Base-by-base conservation (phyloP, 2,329 filamentous ascomycete species). In the Moelleriella libera region DNA sequence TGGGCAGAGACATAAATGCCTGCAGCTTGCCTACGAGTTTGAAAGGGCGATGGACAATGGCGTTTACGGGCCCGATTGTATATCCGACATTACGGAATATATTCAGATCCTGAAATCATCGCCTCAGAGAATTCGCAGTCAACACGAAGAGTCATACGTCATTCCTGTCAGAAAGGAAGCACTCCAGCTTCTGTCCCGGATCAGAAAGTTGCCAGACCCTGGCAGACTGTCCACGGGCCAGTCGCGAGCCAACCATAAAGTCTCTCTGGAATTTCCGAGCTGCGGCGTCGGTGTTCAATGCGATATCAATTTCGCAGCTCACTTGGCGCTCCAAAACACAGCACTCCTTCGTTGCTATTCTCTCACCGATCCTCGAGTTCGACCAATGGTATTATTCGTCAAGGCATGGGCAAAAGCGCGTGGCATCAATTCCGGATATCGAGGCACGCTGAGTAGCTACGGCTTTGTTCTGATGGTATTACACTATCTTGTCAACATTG, bases 401-500 rank as follows among this genome's bases (percentile, higher is more conserved):
- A 96, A 96, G 63, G 77, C 87, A 52, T 96, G 89, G 88, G 87
- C 88, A 30, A 94, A 92, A 62, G 72, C 74, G 30, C 80, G 89
- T 44, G 84, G 81, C 52, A 89, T 95, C 66, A 95, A 95, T 64
- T 86, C 82, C 41, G 81, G 86, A 2, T 94, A 94, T 59, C 82
- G 82, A 39, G 88, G 89, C 41, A 94, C 88, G 0, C 69, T 96
- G 14, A 89, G 85, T 46, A 90, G 85, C 54, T 95, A 95, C 57
- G 88, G 89, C 45, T 96, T 90, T 63, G 87, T 92, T 5, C 68
- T 95, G 40, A 94, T 96, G 88, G 81, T 94, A 5, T 69, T 95
- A 12, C 89, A 96, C 63, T 95, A 90, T 58, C 75, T 95, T 30
- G 80, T 92, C 58, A 94, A 95, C 55, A 64, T 95, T 46, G 84